These are phyloP conservation scores for Funneliformis caledonium DNA, from an alignment of 371 early-diverging fungal species.

Conservation along the genomic window DNA sequence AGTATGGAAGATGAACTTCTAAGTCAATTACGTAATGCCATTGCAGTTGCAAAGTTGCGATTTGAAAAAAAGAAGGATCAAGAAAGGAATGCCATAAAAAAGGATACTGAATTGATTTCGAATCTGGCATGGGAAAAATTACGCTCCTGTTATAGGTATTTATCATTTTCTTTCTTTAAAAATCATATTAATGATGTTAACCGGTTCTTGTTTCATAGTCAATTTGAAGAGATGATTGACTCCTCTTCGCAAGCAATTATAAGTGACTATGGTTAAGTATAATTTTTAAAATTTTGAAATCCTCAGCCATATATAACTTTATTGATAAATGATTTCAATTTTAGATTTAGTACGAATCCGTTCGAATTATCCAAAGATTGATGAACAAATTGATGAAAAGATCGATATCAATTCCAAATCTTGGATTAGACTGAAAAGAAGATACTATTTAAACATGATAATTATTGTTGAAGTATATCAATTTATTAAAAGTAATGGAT, in stretches of 20 bases:
- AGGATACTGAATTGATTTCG: background rate
- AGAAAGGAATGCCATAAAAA: background rate
- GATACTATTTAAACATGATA: background rate
- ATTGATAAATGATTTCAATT: background rate
- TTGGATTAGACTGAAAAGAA: constrained; percentile 2
- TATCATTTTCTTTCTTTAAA: background rate
- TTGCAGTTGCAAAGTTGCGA: background rate
- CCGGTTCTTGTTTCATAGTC: background rate
- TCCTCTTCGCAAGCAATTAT: background rate
- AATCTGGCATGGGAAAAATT: background rate
- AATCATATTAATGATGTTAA: background rate
- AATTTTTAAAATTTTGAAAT: background rate
- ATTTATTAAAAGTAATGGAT: background rate
- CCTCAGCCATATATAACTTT: background rate
- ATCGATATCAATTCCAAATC: background rate
- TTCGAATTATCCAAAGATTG: constrained; percentile 8
- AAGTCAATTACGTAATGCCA: background rate
- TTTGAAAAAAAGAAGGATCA: background rate
- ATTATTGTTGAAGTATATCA: background rate
- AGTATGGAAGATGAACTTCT: constrained; percentile 3
- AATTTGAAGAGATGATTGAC: background rate
- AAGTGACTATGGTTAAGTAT: background rate
- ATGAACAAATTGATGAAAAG: background rate
- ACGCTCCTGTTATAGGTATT: constrained; percentile 8
- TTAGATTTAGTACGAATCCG: background rate